Evolutionary conservation across 2,329 filamentous ascomycete species (phyloP), one percentile per base, ranked within the genome.

Genomic region (Clonostachys chloroleuca): DNA sequence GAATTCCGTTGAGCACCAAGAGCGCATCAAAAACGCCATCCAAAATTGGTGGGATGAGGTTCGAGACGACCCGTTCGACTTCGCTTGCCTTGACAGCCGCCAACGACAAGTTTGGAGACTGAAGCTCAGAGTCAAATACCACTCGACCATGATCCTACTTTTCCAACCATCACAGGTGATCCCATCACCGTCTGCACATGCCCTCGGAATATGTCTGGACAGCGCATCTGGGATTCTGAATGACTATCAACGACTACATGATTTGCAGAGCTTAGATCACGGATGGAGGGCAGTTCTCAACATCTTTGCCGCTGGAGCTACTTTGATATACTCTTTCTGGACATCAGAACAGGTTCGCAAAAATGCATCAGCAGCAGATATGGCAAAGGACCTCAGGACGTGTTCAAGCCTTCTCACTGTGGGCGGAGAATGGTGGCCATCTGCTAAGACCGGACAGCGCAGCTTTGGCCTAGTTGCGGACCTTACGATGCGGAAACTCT

Each of bases 341-440:
- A 64, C 62, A 1, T 68, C 61, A 4, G 6, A 49, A 0, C 44
- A 45, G 3, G 55, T 61, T 2, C 54, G 66, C 2, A 55, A 57
- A 12, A 51, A 49, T 1, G 56, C 56, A 2, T 53, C 52, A 1
- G 46, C 46, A 1, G 17, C 47, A 5, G 47, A 51, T 12, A 40
- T 59, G 16, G 49, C 54, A 3, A 51, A 45, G 34, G 54, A 49
- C n/a, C 35, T 60, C 13, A 57, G 65, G 7, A 59, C 53, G 0
- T 68, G 64, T 40, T 66, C 65, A 0, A 68, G 59, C 39, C 56
- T 68, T 4, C 56, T 69, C 4, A 65, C 61, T n/a, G 57, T 66
- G 14, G 66, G 65, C 5, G 63, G 66, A 5, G 65, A 68, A 45
- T 69, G 65, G 65, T 69, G 67, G 67, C 64, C 64, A 7, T 65